These are phyloP conservation scores for Rubia tinctorum DNA, from an alignment of 305 asterid species.

Conservation along the genomic window DNA sequence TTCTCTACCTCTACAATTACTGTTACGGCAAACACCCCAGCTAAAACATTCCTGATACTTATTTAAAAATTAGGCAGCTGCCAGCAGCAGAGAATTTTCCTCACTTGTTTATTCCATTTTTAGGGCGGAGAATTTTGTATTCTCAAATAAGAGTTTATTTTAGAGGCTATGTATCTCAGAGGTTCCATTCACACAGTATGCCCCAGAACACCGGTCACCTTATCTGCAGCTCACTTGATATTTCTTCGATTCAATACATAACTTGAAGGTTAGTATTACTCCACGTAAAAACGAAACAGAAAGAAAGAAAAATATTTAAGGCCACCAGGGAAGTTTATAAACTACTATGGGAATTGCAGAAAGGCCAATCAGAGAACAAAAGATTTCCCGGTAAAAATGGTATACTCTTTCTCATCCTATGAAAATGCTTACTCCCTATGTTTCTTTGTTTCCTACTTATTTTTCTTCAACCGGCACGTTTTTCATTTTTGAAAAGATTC, in stretches of 20 bases:
- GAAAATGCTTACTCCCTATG: too few relatives aligned
- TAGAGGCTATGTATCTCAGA: not conserved
- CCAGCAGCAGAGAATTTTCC: not conserved
- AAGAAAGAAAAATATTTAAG: not conserved
- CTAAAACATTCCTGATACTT: not conserved
- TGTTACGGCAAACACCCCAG: too few relatives aligned
- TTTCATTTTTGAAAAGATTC: too few relatives aligned
- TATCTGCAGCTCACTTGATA: not conserved
- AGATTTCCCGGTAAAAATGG: conserved; percentile 6
- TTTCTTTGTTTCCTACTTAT: too few relatives aligned
- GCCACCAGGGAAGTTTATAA: too few relatives aligned
- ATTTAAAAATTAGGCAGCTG: not conserved
- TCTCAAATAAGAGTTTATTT: not conserved
- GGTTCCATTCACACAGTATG: not conserved
- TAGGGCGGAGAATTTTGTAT: not conserved
- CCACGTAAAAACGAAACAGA: too few relatives aligned
- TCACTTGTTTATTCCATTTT: not conserved
- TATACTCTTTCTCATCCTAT: not conserved
- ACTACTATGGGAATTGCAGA: not conserved
- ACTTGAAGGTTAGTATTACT: not conserved
- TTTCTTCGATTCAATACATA: not conserved
- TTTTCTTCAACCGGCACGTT: too few relatives aligned
- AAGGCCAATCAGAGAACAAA: conserved; percentile 11
- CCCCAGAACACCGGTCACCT: not conserved
- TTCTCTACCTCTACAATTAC: too few relatives aligned